These are phyloP conservation scores for Phytophthora sansomeana DNA, from an alignment of 352 stramenopile species.

Conservation along the genomic window DNA sequence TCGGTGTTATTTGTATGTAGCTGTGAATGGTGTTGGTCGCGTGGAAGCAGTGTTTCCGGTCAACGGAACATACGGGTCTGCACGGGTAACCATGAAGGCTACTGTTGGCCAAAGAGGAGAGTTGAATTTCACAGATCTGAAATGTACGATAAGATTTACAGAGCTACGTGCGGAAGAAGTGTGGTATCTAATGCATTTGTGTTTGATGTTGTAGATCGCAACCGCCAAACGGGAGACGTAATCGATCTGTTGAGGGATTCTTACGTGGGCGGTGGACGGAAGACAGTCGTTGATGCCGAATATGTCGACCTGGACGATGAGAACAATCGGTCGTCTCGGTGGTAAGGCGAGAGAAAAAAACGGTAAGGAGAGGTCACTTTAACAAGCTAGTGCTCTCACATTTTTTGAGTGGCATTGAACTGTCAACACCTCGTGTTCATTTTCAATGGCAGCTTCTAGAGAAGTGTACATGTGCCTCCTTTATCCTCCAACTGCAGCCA, in stretches of 20 bases:
- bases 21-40: constrained; percentile 68
- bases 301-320: constrained; percentile 67
- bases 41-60: constrained; percentile 78
- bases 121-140: constrained; percentile 65
- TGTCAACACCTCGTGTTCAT: neutral
- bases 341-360: constrained; percentile 17
- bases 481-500: constrained; percentile 1
- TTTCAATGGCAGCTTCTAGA: constrained; percentile 21
- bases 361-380: constrained; percentile 1
- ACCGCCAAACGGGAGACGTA: constrained; percentile 60
- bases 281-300: constrained; percentile 78
- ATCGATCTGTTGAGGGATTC: constrained; percentile 73
- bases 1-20: constrained; percentile 28
- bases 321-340: constrained; percentile 29
- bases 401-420: constrained; percentile 2
- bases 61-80: constrained; percentile 41
- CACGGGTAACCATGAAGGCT: constrained; percentile 66
- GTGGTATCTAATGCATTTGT: constrained; percentile 5
- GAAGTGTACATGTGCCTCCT: constrained; percentile 24
- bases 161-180: neutral
- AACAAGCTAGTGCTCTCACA: constrained; percentile 4
- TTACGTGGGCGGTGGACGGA: constrained; percentile 39
- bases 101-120: constrained; percentile 45
- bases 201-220: constrained; percentile 49
- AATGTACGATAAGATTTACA: constrained; percentile 53